A percentile compares a stretch with the other conserved stretches of the same genome.
Evolutionary conservation across 1,284 basidiomycete species (phyloP).

Genomic region (Mycena sp.): DNA sequence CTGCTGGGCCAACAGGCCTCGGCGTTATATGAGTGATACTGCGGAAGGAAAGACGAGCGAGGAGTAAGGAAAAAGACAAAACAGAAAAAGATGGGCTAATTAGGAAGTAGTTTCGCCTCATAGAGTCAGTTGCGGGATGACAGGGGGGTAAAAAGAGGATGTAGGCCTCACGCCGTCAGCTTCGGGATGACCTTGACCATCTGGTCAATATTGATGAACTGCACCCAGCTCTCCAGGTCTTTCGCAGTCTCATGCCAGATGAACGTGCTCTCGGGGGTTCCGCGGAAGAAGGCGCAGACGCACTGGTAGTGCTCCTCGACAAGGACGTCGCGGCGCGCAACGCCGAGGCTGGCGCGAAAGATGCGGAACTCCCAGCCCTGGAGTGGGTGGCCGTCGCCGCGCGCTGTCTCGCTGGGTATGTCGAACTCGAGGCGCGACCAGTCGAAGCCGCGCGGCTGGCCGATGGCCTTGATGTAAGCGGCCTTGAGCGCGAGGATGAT

Average conservation of each 20-base stretch:
- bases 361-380: conserved; percentile 86
- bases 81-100: no score
- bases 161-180: conserved; percentile 50
- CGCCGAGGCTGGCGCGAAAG: conserved; percentile 76
- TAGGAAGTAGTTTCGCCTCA: no score
- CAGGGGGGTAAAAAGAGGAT: no score
- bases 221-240: conserved; percentile 78
- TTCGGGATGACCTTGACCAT: conserved; percentile 80
- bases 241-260: conserved; percentile 74
- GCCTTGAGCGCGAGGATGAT: conserved; percentile 80
- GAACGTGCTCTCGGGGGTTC: conserved; percentile 68
- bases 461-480: conserved; percentile 83
- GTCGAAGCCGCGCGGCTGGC: conserved; percentile 81
- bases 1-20: no score
- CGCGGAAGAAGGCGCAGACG: conserved; percentile 77
- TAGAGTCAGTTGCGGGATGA: no score
- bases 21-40: no score
- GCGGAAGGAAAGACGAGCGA: no score
- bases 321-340: conserved; percentile 61
- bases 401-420: conserved; percentile 66
- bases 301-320: conserved; percentile 78
- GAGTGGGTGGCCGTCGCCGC: conserved; percentile 71
- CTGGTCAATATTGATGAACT: conserved; percentile 84
- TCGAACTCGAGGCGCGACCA: conserved; percentile 82
- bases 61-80: no score